Base-by-base conservation (phyloP, 139 green algal genomes). In the Coelastrella sp. region DNA sequence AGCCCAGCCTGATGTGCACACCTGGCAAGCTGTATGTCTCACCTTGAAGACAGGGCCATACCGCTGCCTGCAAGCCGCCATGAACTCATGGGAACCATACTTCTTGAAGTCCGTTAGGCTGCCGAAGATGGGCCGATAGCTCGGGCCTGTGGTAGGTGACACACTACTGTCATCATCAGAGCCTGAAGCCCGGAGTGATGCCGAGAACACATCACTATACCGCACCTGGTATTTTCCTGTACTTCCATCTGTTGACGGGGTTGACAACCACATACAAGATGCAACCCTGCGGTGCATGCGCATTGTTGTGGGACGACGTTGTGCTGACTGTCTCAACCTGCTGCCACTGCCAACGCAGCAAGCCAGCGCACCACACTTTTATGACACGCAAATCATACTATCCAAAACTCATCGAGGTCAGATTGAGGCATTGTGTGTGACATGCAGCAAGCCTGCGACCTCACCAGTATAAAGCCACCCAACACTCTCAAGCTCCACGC, bases 21-120 rank as follows among this genome's bases (percentile, higher is more conserved):
- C 61, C 32, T 47, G 32, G 32, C 32, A 47, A 47, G 32, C 32
- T 47, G 32, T 47, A 47, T 71, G 61, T 13, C 77, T n/a, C 60
- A 92, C 65, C 23, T 73, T 88, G 54, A 89, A 80, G 3, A 92
- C 54, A 4, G 22, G 61, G 71, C 90, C 90, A 22, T 92, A 89
- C 8, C 57, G 8, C 16, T 54, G 23, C 0, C 58, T 20, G 65
- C 83, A 90, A 3, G 7, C 4, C 74, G 77, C 57, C 4, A 87
- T 79, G 13, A 79, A 85, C 73, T 83, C 86, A 68, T 90, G 86
- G 23, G 22, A 71, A 19, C 75, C 74, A 47, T 79, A 20, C 58
- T 59, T 23, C 6, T 13, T 77, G 61, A 90, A 85, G 3, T 90
- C 86, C 17, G 74, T 23, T 20, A 90, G 75, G 75, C 77, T 90